Percentiles rank a stretch among this genome's conserved stretches.
Evolutionary conservation across 306 rosid genomes (phyloP).

Genomic region (Trichosanthes cucumerina): DNA sequence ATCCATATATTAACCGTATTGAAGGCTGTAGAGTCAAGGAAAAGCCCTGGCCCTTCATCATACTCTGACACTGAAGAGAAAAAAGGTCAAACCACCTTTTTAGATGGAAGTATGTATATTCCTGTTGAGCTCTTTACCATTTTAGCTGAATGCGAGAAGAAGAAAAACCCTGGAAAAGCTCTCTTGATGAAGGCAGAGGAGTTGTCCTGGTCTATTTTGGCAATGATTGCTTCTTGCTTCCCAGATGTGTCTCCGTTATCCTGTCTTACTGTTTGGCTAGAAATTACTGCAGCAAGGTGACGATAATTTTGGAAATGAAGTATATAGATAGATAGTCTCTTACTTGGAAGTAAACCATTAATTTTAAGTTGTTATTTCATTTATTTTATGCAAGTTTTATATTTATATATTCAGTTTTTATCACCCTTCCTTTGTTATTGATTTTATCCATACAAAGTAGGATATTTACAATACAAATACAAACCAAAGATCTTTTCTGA

Average conservation of each 20-base stretch:
- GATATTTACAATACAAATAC: neutral
- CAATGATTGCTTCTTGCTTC: constrained; percentile 93
- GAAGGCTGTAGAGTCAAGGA: constrained; percentile 69
- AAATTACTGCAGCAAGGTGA: constrained; percentile 97
- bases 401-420: neutral
- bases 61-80: constrained; percentile 43
- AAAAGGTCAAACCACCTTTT: constrained; percentile 41
- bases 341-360: neutral
- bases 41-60: constrained; percentile 53
- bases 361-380: neutral
- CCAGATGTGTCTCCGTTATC: constrained; percentile 80
- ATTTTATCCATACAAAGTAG: neutral
- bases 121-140: constrained; percentile 88
- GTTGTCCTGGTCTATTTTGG: constrained; percentile 90
- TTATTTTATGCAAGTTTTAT: neutral
- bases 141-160: constrained; percentile 78
- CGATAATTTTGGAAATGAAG: neutral
- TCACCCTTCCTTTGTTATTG: neutral
- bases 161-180: constrained; percentile 64
- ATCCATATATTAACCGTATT: constrained; percentile 76
- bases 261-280: constrained; percentile 87
- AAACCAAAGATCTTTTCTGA: constrained; percentile 15
- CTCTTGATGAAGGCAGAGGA: constrained; percentile 85
- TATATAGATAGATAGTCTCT: neutral
- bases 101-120: constrained; percentile 45